These are phyloP conservation scores for Pistacia integerrima DNA, from an alignment of 345 rosid genomes.

Conservation along the genomic window DNA sequence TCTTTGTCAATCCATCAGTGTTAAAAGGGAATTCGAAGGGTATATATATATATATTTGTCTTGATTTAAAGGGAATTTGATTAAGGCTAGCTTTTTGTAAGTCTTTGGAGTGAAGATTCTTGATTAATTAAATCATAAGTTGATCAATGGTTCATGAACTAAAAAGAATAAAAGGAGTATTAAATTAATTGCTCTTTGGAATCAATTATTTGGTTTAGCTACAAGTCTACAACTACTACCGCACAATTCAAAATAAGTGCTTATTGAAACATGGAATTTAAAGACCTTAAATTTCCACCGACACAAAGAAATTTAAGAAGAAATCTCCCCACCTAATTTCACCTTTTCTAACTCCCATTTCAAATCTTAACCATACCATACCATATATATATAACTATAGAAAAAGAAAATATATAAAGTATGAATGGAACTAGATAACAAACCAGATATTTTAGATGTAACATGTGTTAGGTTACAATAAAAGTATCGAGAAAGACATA, in stretches of 20 bases:
- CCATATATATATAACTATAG: no score
- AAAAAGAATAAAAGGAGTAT: not conserved
- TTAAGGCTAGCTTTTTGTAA: not conserved
- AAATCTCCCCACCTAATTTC: not conserved
- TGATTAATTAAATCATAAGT: not conserved
- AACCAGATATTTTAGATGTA: no score
- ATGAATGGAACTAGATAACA: no score
- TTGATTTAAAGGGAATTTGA: no score
- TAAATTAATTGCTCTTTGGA: not conserved
- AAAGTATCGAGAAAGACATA: no score
- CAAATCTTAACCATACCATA: no score
- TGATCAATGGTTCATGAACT: not conserved
- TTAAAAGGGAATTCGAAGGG: no score
- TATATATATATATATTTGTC: no score
- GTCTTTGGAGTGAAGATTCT: not conserved
- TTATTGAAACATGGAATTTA: not conserved
- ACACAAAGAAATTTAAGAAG: not conserved
- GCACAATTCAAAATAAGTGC: not conserved
- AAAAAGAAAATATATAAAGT: no score
- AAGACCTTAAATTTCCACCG: constrained; percentile 6
- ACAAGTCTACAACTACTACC: not conserved
- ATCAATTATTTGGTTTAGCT: not conserved
- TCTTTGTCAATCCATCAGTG: no score
- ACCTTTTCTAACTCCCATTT: not conserved
- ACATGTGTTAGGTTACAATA: no score